Percentiles rank a stretch among this genome's conserved stretches.
phyloP scores from a whole-genome alignment of 768 basidiomycete genomes.

The Favolaschia claudopus region DNA sequence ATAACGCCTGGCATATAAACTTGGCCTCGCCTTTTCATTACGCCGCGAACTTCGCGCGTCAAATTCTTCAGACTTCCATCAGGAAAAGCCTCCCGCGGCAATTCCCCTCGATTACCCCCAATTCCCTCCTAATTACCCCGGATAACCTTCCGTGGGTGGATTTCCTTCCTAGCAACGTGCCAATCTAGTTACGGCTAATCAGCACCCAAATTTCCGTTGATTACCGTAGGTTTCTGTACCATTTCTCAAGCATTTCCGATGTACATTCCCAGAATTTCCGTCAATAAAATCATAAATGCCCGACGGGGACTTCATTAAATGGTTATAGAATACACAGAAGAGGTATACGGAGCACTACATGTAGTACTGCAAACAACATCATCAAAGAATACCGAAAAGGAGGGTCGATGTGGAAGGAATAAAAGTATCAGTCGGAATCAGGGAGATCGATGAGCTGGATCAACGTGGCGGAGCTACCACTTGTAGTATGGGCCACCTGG shows the following conservation, averaged over 20 bases:
- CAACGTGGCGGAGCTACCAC: constrained; percentile 11
- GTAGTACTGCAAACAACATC: not conserved
- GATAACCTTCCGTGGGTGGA: not conserved
- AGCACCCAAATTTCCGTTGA: not conserved
- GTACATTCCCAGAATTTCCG: not conserved
- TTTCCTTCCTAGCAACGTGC: not conserved
- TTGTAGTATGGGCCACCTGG: not conserved
- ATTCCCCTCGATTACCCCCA: not conserved
- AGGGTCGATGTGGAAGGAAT: not conserved
- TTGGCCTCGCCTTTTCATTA: too few relatives aligned
- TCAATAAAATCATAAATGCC: not conserved
- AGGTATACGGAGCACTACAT: not conserved
- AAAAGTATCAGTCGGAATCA: not conserved
- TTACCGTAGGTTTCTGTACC: not conserved
- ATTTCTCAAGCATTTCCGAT: not conserved
- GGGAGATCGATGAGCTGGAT: constrained; percentile 6
- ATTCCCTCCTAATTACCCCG: not conserved
- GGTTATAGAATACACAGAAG: not conserved
- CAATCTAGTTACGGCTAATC: not conserved
- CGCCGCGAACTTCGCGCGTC: too few relatives aligned
- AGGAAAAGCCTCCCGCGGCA: constrained; percentile 8
- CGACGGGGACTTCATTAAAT: not conserved
- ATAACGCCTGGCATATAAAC: too few relatives aligned
- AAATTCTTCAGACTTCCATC: too few relatives aligned
- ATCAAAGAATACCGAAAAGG: not conserved